Percentiles rank a stretch among this genome's conserved stretches.
Evolutionary conservation across 495 filamentous ascomycete species (phyloP).

Genomic region (Hyaloscypha variabilis): DNA sequence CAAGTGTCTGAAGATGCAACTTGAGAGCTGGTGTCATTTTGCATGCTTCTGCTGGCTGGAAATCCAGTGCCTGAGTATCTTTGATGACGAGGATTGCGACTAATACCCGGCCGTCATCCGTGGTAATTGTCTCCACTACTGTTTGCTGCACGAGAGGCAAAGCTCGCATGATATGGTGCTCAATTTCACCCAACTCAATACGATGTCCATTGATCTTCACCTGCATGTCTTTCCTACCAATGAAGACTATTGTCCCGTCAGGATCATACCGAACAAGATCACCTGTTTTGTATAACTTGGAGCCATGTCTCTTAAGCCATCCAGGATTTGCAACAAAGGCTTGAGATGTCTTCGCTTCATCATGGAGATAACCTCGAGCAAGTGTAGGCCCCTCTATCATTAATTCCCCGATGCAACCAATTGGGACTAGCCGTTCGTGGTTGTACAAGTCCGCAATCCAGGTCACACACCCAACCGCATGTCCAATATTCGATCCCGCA

Average conservation of each 20-base stretch:
- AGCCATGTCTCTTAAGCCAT: conserved; percentile 39
- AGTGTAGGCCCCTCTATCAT: conserved; percentile 63
- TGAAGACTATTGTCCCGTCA: conserved; percentile 45
- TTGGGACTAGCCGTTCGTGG: conserved; percentile 51
- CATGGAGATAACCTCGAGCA: conserved; percentile 50
- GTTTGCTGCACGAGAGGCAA: too few relatives aligned
- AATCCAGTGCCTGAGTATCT: not conserved
- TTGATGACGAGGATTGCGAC: not conserved
- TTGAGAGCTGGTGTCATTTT: not conserved
- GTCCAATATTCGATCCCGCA: conserved; percentile 33
- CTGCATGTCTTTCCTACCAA: conserved; percentile 36
- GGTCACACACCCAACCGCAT: conserved; percentile 41
- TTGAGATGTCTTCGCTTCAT: conserved; percentile 5
- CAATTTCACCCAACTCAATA: conserved; percentile 36
- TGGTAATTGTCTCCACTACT: too few relatives aligned
- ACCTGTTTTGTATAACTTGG: conserved; percentile 60
- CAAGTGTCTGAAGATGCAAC: not conserved
- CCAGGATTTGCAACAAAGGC: conserved; percentile 34
- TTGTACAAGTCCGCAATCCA: conserved; percentile 63
- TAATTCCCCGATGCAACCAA: conserved; percentile 63
- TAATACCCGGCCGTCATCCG: not conserved
- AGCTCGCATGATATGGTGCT: conserved; percentile 42
- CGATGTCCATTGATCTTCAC: conserved; percentile 36
- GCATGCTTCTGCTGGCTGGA: not conserved
- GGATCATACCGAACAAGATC: conserved; percentile 24